Base-by-base conservation (phyloP, 2,329 filamentous ascomycete genomes). In the Calonectria ilicicola region DNA sequence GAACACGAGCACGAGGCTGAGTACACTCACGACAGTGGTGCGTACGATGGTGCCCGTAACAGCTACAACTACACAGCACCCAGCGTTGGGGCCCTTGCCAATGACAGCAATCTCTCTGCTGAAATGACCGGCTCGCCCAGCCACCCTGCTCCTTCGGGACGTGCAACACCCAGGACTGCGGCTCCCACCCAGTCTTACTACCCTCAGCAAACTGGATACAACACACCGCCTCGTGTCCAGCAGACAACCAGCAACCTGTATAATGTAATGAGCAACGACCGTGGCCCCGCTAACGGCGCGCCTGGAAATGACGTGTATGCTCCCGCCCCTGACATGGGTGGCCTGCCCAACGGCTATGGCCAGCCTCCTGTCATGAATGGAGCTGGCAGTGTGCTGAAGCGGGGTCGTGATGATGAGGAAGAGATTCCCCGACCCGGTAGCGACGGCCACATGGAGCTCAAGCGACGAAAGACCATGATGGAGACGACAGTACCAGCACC, bases 251-350 rank as follows among this genome's bases (percentile, higher is more conserved):
- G 94, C 87, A 97, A 92, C 81, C 87, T 98, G 64, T 98, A 98
- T 88, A 97, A 92, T 83, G 93, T 97, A 74, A 95, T 98, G 86
- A 96, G 93, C 82, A 95, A 94, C 81, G 93, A 95, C 72, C 91
- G 94, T 29, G 91, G 87, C 60, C 85, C 88, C 35, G 84, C 91
- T 14, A 86, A 79, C 77, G 93, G 93, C n/a, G 89, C 88, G 35
- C 84, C 91, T 15, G 85, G 89, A 23, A 89, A 89, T 63, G 94
- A 97, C 76, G 90, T 92, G 8, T 97, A 97, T 81, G 89, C 91
- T 40, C 89, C 91, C 19, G 89, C 93, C 27, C 85, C 89, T 6
- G 92, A 94, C 77, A 87, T 92, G 83, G 83, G 84, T 47, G 84
- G 83, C 21, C 86, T 92, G 83, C 85, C 89, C 65, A 92, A 91